A percentile compares a stretch with the other conserved stretches of the same genome.
phyloP scores from a whole-genome alignment of 2,329 filamentous ascomycete species.

The Fusarium austroafricanum region DNA sequence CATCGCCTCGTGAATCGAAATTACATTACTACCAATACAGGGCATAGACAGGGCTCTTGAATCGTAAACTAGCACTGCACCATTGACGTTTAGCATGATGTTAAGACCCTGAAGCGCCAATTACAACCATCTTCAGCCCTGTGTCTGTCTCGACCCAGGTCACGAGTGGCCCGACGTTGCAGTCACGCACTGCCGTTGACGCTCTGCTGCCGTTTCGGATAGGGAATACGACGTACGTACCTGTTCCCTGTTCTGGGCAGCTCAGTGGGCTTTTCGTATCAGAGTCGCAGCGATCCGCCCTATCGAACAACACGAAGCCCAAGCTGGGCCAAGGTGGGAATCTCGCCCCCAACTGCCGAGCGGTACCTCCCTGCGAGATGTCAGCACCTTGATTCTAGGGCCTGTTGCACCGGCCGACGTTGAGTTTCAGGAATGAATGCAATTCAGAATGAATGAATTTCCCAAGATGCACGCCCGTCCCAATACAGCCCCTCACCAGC shows the following conservation, averaged over 20 bases:
- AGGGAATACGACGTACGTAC: conserved; percentile 22
- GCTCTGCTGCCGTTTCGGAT: conserved; percentile 30
- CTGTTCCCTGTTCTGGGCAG: not conserved
- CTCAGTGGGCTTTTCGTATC: conserved; percentile 22
- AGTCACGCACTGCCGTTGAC: conserved; percentile 19
- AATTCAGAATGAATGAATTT: conserved; percentile 2
- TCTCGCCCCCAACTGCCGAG: conserved; percentile 38
- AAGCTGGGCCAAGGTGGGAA: not conserved
- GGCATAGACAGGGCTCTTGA: not conserved
- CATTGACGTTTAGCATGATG: conserved; percentile 10
- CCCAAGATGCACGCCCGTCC: not conserved
- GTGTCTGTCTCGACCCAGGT: conserved; percentile 3
- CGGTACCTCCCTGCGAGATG: conserved; percentile 34
- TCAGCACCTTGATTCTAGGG: conserved; percentile 41
- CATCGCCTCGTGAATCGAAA: conserved; percentile 12
- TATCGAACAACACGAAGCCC: conserved; percentile 13
- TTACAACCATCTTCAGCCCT: conserved; percentile 31
- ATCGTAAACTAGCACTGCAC: conserved; percentile 12
- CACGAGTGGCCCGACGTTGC: conserved; percentile 13
- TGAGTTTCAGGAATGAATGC: conserved; percentile 36
- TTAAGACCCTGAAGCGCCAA: conserved; percentile 9
- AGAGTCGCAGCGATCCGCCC: conserved; percentile 15
- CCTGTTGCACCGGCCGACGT: conserved; percentile 31
- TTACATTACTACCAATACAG: not conserved
- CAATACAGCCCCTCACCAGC: no score